Conservation (phyloP, 176 grass and related monocot genomes). For the Lolium rigidum region DNA sequence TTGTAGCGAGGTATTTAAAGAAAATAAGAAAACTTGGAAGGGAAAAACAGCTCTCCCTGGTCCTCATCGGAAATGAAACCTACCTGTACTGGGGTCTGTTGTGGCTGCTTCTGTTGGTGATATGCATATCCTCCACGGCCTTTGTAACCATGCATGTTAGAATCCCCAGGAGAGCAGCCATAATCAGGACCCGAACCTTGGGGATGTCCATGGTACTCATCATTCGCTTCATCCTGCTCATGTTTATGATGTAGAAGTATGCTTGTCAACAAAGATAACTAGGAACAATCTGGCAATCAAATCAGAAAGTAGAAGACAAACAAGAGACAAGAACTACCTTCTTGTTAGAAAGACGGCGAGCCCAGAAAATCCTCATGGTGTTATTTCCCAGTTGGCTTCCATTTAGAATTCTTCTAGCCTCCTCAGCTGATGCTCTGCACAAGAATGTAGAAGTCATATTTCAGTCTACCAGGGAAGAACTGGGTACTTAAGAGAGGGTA, state of each 20-base stretch:
- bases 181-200: slow-evolving; percentile 28
- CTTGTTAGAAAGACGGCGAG: slow-evolving; percentile 46
- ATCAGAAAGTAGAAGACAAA: neutral
- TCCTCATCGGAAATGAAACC: neutral
- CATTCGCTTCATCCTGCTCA: slow-evolving; percentile 50
- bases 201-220: slow-evolving; percentile 16
- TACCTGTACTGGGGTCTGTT: slow-evolving; percentile 39
- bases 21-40: neutral
- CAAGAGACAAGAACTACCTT: slow-evolving; percentile 35
- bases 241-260: slow-evolving; percentile 38
- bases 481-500: neutral
- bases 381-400: slow-evolving; percentile 49
- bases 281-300: neutral
- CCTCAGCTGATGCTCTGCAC: slow-evolving; percentile 60
- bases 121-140: slow-evolving; percentile 43
- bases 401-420: slow-evolving; percentile 59
- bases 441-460: neutral
- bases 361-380: slow-evolving; percentile 43
- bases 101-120: slow-evolving; percentile 42
- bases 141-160: slow-evolving; percentile 4
- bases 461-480: slow-evolving; percentile 13
- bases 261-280: slow-evolving; percentile 7
- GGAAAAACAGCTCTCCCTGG: neutral
- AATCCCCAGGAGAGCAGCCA: too few relatives aligned
- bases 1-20: neutral